A percentile compares a stretch with the other conserved stretches of the same genome.
Evolutionary conservation across 441 rosid genomes (phyloP).

Genomic region (Erodium texanum): DNA sequence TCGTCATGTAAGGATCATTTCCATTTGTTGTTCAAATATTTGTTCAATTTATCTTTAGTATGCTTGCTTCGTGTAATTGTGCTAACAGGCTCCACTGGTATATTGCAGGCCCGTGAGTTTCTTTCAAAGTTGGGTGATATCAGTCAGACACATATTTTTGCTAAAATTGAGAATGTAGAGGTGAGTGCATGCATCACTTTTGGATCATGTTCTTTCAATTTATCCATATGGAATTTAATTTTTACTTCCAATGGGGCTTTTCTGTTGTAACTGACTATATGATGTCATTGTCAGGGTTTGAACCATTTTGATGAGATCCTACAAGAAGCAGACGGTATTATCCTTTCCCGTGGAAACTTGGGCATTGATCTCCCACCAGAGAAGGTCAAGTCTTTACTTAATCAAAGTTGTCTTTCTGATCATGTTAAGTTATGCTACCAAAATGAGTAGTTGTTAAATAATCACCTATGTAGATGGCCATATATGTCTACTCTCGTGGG

Average conservation of each 20-base stretch:
- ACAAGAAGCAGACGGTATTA: conserved; percentile 97
- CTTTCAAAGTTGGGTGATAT: conserved; percentile 83
- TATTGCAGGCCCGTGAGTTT: conserved; percentile 65
- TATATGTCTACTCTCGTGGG: not conserved
- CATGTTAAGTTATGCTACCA: conserved; percentile 3
- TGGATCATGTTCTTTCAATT: too few species aligned
- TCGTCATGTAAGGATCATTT: conserved; percentile 47
- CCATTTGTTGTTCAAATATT: not conserved
- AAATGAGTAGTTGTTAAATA: not conserved
- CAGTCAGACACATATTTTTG: conserved; percentile 83
- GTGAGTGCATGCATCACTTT: conserved; percentile 25
- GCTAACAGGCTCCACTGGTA: conserved; percentile 2
- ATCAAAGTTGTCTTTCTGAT: conserved; percentile 6
- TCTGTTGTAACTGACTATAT: conserved; percentile 1
- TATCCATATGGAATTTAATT: not conserved
- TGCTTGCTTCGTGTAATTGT: not conserved
- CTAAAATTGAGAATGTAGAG: conserved; percentile 91
- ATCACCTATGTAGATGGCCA: not conserved
- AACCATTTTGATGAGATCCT: conserved; percentile 95
- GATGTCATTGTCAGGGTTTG: conserved; percentile 47
- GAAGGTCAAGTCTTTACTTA: conserved; percentile 44
- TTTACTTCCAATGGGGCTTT: not conserved
- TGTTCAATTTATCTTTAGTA: not conserved
- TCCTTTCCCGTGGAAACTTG: conserved; percentile 96
- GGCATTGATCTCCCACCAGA: conserved; percentile 98